Evolutionary conservation across 2,329 filamentous ascomycete species (phyloP).

Genomic region (Calonectria naviculata): DNA sequence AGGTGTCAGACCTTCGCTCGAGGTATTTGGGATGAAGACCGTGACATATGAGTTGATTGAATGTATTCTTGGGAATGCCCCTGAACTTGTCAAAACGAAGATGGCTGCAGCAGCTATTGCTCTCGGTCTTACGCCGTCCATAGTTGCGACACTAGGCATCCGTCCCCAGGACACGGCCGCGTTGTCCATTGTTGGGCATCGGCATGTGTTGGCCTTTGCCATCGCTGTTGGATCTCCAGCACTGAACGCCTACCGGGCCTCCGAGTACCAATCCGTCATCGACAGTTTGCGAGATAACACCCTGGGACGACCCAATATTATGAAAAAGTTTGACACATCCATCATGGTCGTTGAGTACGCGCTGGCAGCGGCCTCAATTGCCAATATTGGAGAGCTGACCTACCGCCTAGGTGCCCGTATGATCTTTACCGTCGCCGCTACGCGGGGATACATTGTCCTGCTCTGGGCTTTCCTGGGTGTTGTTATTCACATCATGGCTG

Average conservation of each 20-base stretch:
- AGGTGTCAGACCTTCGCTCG: background rate
- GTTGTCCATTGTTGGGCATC: slow-evolving; percentile 19
- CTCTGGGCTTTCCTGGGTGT: slow-evolving; percentile 23
- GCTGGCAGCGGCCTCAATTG: slow-evolving; percentile 20
- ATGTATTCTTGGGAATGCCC: slow-evolving; percentile 12
- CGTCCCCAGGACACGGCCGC: slow-evolving; percentile 17
- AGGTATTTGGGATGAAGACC: background rate
- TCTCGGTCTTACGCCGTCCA: slow-evolving; percentile 18
- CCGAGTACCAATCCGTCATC: slow-evolving; percentile 20
- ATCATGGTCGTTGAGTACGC: slow-evolving; percentile 13
- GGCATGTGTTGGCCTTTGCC: slow-evolving; percentile 19
- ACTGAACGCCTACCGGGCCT: slow-evolving; percentile 18
- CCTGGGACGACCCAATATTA: background rate
- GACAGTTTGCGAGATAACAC: slow-evolving; percentile 15
- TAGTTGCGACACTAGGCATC: slow-evolving; percentile 18
- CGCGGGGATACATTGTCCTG: slow-evolving; percentile 7
- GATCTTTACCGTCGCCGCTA: slow-evolving; percentile 3
- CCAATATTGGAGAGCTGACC: slow-evolving; percentile 18
- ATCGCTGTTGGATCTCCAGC: slow-evolving; percentile 21
- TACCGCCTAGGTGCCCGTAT: slow-evolving; percentile 11
- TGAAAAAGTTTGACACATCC: slow-evolving; percentile 12
- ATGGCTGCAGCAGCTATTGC: slow-evolving; percentile 23
- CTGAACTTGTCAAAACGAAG: slow-evolving; percentile 24
- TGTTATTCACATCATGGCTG: slow-evolving; percentile 16
- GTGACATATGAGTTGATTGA: slow-evolving; percentile 14